Conservation (phyloP, 805 yeast genomes). For the Candida lessepsii region DNA sequence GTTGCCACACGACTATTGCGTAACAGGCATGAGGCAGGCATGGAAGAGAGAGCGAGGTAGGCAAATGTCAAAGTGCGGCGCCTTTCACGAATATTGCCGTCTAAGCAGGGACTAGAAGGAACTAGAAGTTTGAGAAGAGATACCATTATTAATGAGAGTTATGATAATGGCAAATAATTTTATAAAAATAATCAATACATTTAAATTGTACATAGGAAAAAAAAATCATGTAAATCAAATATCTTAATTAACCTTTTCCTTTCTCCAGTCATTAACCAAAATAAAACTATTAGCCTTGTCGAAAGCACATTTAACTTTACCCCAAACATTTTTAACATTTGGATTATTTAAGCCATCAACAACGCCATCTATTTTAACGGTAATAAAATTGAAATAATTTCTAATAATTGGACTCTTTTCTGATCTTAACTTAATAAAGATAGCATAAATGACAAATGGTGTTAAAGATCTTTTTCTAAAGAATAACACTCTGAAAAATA, state of each 20-base stretch:
- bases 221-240: too few relatives aligned
- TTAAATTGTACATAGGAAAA: slow-evolving; percentile 2
- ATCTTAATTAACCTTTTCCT: slow-evolving; percentile 26
- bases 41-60: too few relatives aligned
- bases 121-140: too few relatives aligned
- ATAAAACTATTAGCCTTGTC: slow-evolving; percentile 27
- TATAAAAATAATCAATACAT: not conserved
- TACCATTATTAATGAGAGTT: too few relatives aligned
- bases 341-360: slow-evolving; percentile 30
- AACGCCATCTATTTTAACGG: slow-evolving; percentile 45
- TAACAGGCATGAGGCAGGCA: not conserved
- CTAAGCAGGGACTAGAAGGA: too few relatives aligned
- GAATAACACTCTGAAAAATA: slow-evolving; percentile 52
- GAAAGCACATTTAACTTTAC: slow-evolving; percentile 29
- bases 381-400: slow-evolving; percentile 64
- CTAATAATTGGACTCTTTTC: slow-evolving; percentile 76
- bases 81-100: too few relatives aligned
- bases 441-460: slow-evolving; percentile 49
- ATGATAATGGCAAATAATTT: too few relatives aligned
- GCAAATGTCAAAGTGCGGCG: slow-evolving; percentile 1
- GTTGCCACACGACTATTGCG: slow-evolving; percentile 4
- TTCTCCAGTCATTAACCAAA: slow-evolving; percentile 36
- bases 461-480: slow-evolving; percentile 64
- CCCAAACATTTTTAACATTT: slow-evolving; percentile 37
- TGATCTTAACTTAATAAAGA: slow-evolving; percentile 74